phyloP scores from a whole-genome alignment of 1,284 basidiomycete species.

The Neolentinus lepideus region DNA sequence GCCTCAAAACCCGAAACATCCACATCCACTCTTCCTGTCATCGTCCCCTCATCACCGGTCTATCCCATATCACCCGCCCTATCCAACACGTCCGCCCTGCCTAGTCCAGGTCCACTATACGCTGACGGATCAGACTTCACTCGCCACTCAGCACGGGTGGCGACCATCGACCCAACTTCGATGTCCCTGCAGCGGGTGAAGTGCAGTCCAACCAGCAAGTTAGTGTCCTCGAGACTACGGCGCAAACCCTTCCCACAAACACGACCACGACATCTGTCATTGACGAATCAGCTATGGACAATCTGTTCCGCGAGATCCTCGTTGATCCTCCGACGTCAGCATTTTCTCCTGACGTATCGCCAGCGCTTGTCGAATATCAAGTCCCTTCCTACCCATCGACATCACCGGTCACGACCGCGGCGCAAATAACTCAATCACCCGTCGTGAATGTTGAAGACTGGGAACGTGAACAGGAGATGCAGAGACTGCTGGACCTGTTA shows the following conservation, averaged over 20 bases:
- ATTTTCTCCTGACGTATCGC: neutral
- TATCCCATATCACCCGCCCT: conserved; percentile 29
- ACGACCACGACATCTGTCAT: conserved; percentile 18
- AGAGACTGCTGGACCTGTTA: conserved; percentile 11
- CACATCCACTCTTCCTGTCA: conserved; percentile 17
- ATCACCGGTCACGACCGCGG: neutral
- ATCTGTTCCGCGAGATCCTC: conserved; percentile 61
- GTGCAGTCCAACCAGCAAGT: conserved; percentile 27
- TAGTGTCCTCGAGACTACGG: conserved; percentile 1
- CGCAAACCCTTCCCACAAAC: conserved; percentile 16
- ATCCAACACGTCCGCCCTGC: conserved; percentile 32
- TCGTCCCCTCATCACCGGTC: conserved; percentile 23
- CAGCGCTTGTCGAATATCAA: neutral
- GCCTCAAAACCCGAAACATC: conserved; percentile 19
- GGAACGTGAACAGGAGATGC: conserved; percentile 11
- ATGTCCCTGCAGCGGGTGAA: conserved; percentile 88
- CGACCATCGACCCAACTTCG: conserved; percentile 56
- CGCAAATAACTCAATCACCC: neutral
- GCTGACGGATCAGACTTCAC: conserved; percentile 50
- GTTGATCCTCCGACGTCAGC: conserved; percentile 18
- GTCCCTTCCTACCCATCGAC: neutral
- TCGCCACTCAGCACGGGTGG: conserved; percentile 95
- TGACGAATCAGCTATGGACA: conserved; percentile 56
- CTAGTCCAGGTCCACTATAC: conserved; percentile 11
- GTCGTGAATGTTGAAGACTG: conserved; percentile 5